These are phyloP conservation scores for Telfairia occidentalis DNA, from an alignment of 331 rosid species.

Conservation along the genomic window DNA sequence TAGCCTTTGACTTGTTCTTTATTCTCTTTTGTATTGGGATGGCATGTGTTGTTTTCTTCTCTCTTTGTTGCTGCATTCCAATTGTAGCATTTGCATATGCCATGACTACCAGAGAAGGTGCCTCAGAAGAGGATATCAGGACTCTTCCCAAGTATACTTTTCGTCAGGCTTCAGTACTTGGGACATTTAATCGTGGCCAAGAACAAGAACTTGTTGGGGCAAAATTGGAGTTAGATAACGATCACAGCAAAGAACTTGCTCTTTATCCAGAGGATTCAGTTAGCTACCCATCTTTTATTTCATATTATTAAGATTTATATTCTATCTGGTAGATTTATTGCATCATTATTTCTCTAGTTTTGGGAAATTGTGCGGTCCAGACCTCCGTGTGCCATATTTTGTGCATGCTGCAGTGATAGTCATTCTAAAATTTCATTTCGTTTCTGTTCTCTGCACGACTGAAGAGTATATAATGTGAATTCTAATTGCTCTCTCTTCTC, in stretches of 20 bases:
- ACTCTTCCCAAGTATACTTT: slow-evolving; percentile 63
- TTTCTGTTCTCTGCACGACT: not conserved
- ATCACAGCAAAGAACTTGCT: slow-evolving; percentile 34
- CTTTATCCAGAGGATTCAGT: slow-evolving; percentile 77
- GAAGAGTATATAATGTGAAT: not conserved
- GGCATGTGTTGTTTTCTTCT: slow-evolving; percentile 59
- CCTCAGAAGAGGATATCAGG: slow-evolving; percentile 66
- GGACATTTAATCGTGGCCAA: slow-evolving; percentile 22
- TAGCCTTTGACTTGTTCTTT: slow-evolving; percentile 69
- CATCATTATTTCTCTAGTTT: not conserved
- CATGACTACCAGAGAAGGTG: slow-evolving; percentile 60
- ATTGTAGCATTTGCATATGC: slow-evolving; percentile 61
- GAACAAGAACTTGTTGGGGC: slow-evolving; percentile 25
- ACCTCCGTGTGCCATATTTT: not conserved
- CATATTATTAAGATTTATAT: not conserved
- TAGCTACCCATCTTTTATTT: slow-evolving; percentile 24
- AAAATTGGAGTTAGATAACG: slow-evolving; percentile 25
- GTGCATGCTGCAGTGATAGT: not conserved
- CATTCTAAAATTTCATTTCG: not conserved
- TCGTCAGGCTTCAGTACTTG: slow-evolving; percentile 34
- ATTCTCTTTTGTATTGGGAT: slow-evolving; percentile 67
- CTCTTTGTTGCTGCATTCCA: slow-evolving; percentile 61
- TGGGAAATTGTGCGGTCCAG: not conserved
- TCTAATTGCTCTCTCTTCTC: not conserved
- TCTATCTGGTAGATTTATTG: not conserved